Conservation (phyloP, 805 yeast species). For the Millerozyma acaciae region DNA sequence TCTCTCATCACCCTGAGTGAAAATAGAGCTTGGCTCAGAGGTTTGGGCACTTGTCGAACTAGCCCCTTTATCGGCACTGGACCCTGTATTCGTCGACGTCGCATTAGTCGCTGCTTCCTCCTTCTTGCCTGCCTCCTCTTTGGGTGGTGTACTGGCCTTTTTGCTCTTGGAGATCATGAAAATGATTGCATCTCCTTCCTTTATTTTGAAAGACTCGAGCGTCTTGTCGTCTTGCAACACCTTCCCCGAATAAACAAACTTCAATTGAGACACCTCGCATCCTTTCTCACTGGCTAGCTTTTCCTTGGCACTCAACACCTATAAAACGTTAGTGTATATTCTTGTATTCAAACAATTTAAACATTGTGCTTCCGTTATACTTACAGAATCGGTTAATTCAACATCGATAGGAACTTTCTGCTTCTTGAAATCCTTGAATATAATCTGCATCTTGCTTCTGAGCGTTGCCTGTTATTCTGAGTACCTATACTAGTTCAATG, state of each 20-base stretch:
- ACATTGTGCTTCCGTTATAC: slow-evolving; percentile 18
- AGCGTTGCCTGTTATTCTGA: too few relatives aligned
- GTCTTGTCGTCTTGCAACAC: slow-evolving; percentile 82
- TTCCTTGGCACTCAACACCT: slow-evolving; percentile 66
- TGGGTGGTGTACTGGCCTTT: slow-evolving; percentile 24
- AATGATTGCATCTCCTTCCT: slow-evolving; percentile 83
- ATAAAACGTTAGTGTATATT: slow-evolving; percentile 5
- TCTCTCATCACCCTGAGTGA: slow-evolving; percentile 75
- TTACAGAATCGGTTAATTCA: slow-evolving; percentile 63
- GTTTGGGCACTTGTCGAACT: slow-evolving; percentile 12
- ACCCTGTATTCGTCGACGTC: slow-evolving; percentile 12
- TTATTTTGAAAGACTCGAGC: slow-evolving; percentile 67
- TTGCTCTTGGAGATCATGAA: slow-evolving; percentile 72
- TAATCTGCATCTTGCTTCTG: slow-evolving; percentile 76
- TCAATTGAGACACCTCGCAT: slow-evolving; percentile 70
- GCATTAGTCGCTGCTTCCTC: slow-evolving; percentile 13
- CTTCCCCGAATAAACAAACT: slow-evolving; percentile 88
- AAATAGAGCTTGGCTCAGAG: slow-evolving; percentile 44
- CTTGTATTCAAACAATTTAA: not conserved
- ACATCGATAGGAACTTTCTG: slow-evolving; percentile 79
- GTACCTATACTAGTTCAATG: slow-evolving; percentile 11
- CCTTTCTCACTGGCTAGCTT: slow-evolving; percentile 64
- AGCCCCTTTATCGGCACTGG: slow-evolving; percentile 8
- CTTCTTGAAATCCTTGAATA: slow-evolving; percentile 90
- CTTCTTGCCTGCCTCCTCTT: slow-evolving; percentile 15